These are phyloP conservation scores for Erythrophleum ivorense DNA, from an alignment of 331 rosid genomes.

Conservation along the genomic window DNA sequence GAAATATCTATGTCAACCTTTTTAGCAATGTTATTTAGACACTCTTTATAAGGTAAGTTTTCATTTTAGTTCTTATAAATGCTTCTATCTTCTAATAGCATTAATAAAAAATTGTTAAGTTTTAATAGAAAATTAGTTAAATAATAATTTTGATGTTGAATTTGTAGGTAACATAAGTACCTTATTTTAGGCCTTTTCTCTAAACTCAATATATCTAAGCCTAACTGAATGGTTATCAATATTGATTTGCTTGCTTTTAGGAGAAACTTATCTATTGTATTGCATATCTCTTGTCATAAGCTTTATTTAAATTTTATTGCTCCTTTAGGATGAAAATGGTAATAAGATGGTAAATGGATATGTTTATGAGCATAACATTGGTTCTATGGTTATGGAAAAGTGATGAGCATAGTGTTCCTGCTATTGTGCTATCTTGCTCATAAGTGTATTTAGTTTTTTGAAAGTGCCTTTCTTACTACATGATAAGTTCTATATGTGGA, in stretches of 20 bases:
- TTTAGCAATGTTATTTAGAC: too few relatives aligned
- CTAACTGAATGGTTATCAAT: conserved; percentile 27
- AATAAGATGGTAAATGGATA: conserved; percentile 92
- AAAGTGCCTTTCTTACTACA: conserved; percentile 41
- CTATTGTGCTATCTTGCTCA: conserved; percentile 22
- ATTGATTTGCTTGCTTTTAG: neutral
- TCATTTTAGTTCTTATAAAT: too few relatives aligned
- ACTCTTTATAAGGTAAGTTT: too few relatives aligned
- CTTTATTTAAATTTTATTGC: conserved; percentile 17
- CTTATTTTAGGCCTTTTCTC: conserved; percentile 3
- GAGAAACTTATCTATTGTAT: neutral
- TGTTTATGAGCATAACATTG: conserved; percentile 88
- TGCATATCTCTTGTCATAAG: conserved; percentile 16
- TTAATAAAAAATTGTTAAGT: neutral
- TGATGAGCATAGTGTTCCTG: conserved; percentile 61
- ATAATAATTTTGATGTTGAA: neutral
- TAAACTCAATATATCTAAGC: neutral
- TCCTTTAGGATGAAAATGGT: conserved; percentile 84
- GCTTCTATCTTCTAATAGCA: too few relatives aligned
- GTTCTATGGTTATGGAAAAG: conserved; percentile 98
- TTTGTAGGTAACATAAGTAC: neutral
- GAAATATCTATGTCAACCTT: too few relatives aligned
- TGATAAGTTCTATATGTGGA: conserved; percentile 81
- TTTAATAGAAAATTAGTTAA: neutral
- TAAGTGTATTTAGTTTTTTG: conserved; percentile 19